phyloP scores from a whole-genome alignment of 108 stramenopile genomes.

The Parietichytrium sp. region DNA sequence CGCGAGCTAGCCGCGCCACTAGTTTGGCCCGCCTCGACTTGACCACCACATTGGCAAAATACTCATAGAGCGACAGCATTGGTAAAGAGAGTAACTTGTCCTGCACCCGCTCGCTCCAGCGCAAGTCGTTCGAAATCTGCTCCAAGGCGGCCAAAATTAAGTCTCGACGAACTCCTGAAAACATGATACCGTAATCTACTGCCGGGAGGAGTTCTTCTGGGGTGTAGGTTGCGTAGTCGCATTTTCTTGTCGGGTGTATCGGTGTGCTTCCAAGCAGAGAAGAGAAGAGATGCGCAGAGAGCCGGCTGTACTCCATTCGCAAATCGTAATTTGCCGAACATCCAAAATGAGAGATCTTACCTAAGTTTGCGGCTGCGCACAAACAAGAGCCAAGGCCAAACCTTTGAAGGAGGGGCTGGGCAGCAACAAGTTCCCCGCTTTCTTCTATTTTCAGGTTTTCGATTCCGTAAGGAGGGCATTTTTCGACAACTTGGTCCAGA shows the following conservation, averaged over 20 bases:
- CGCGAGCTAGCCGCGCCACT: not conserved
- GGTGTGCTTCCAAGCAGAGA: not conserved
- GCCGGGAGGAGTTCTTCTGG: not conserved
- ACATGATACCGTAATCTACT: not conserved
- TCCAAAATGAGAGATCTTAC: not conserved
- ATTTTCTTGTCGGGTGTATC: not conserved
- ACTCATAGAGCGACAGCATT: not conserved
- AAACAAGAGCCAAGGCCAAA: not conserved
- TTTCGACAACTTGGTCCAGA: not conserved
- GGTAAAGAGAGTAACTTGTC: not conserved
- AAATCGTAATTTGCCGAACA: not conserved
- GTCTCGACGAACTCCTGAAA: not conserved
- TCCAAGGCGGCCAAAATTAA: not conserved
- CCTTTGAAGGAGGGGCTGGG: not conserved
- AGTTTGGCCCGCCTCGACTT: not conserved
- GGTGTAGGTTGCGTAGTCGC: not conserved
- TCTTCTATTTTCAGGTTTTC: not conserved
- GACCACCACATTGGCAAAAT: not conserved
- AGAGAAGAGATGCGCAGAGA: not conserved
- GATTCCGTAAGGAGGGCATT: not conserved
- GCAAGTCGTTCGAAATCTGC: not conserved
- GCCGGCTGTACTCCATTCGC: not conserved
- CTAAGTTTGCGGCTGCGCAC: not conserved
- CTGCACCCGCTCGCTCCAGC: not conserved
- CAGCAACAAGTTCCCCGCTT: not conserved